Evolutionary conservation across 2,329 filamentous ascomycete species (phyloP), one percentile per base, ranked within the genome.

Genomic region (Neofusicoccum ribis): DNA sequence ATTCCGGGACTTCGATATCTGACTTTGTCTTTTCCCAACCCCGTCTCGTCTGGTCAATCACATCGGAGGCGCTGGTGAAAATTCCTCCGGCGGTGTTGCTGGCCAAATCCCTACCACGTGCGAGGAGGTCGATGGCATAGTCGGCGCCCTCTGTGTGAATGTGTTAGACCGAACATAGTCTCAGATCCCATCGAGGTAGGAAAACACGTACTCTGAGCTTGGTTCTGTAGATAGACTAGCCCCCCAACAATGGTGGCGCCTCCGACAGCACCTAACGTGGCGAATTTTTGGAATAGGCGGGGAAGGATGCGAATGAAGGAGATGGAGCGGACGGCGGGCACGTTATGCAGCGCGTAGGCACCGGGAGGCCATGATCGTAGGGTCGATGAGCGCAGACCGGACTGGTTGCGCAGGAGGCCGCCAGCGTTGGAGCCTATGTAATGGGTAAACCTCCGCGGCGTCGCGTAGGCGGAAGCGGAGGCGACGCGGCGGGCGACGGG

Each of bases 191-290:
- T 31, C 44, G 3, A 41, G 27, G 41, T 5, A 7, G 1, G 11
- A 4, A 5, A 9, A 14, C 8, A 62, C 64, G 11, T 56, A 62
- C 59, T 62, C 27, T 54, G 52, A 68, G 95, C 94, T 79, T 99
- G 95, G 76, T 99, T 98, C 76, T 99, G 95, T 56, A 99, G 81
- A 85, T 97, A 99, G 31, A 93, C 93, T 66, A 96, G 81, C 2
- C 91, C 91, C 14, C 92, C 93, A 69, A 99, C 86, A 73, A 93
- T 91, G 52, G 93, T 86, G 47, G 92, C 93, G 47, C 94, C 95
- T 72, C 97, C 93, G 81, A 97, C 90, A 65, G 95, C 95, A 20
- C 95, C 95, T 63, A 97, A 83, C 65, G 93, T 88, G 41, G 89
- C 85, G 71, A 99, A 90, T 81, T 97, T 99, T 74, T 95, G 80